Conservation (phyloP, 1,284 basidiomycete genomes). For the Takashimella tepidaria region DNA sequence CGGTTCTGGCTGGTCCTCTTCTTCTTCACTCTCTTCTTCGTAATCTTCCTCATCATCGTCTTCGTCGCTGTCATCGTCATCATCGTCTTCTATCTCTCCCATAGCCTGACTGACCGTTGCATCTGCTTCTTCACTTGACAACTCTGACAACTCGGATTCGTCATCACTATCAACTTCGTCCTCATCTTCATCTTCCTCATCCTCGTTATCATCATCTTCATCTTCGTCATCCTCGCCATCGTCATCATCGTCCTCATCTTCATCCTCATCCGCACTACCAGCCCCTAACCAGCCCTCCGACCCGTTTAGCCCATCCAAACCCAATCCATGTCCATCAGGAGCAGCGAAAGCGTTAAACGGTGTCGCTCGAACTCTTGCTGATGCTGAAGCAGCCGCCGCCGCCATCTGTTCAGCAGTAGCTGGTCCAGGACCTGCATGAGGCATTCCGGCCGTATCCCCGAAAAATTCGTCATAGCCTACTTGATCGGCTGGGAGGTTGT, state of each 20-base stretch:
- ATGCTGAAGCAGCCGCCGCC: no score
- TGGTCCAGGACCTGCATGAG: constrained; percentile 34
- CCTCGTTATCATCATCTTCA: constrained; percentile 23
- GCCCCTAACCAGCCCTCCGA: constrained; percentile 18
- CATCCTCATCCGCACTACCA: constrained; percentile 23
- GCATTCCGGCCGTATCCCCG: constrained; percentile 21
- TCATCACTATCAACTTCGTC: constrained; percentile 15
- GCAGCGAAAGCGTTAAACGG: constrained; percentile 46
- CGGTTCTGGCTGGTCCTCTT: no score
- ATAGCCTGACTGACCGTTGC: no score
- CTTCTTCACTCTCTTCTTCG: constrained; percentile 1
- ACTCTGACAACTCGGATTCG: constrained; percentile 29
- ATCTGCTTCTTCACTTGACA: constrained; percentile 24
- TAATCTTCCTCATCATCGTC: constrained; percentile 2
- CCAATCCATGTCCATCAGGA: constrained; percentile 33
- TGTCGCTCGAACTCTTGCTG: constrained; percentile 17
- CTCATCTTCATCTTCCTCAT: constrained; percentile 21
- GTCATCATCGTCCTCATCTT: constrained; percentile 22
- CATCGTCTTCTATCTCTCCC: neutral
- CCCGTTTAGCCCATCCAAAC: constrained; percentile 19
- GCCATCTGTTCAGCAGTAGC: constrained; percentile 28
- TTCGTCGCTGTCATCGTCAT: constrained; percentile 2
- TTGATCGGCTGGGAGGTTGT: constrained; percentile 40
- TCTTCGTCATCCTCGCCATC: constrained; percentile 23
- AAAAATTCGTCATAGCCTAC: constrained; percentile 42